Percentiles rank a stretch among this genome's conserved stretches.
Evolutionary conservation across 345 rosid species (phyloP).

Genomic region (Camelina neglecta): DNA sequence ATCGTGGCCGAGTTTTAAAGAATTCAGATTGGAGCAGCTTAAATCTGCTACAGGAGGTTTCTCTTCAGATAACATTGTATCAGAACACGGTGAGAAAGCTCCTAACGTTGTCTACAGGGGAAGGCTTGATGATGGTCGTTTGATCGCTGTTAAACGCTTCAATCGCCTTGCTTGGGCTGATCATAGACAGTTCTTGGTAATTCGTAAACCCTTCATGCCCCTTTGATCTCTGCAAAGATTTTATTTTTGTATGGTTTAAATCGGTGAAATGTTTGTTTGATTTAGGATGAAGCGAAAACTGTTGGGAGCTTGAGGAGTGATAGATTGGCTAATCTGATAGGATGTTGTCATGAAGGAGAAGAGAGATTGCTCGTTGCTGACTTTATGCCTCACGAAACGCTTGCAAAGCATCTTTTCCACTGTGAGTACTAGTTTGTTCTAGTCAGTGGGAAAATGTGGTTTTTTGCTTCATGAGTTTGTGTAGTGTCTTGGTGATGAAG

Average conservation of each 20-base stretch:
- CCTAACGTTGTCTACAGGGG: constrained; percentile 94
- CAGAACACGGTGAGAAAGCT: constrained; percentile 98
- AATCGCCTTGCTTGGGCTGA: constrained; percentile 93
- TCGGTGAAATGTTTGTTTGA: constrained; percentile 1
- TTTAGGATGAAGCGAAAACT: constrained; percentile 87
- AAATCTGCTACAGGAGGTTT: constrained; percentile 77
- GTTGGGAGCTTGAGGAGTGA: constrained; percentile 92
- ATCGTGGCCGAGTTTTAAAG: constrained; percentile 74
- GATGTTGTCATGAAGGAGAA: constrained; percentile 88
- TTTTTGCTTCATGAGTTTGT: neutral
- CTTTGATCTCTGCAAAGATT: neutral
- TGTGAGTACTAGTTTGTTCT: constrained; percentile 51
- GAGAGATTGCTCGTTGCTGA: constrained; percentile 91
- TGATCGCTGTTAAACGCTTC: constrained; percentile 91
- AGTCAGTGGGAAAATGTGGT: neutral
- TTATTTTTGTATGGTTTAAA: neutral
- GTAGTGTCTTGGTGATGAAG: constrained; percentile 1
- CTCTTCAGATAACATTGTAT: constrained; percentile 84
- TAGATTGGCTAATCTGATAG: constrained; percentile 81
- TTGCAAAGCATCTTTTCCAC: constrained; percentile 95
- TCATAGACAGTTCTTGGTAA: constrained; percentile 89
- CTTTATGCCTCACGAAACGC: constrained; percentile 94
- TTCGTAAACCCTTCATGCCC: neutral
- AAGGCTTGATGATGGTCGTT: constrained; percentile 68
- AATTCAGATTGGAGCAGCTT: constrained; percentile 76